A percentile compares a stretch with the other conserved stretches of the same genome.
Conservation (phyloP, 164 flowering plant genomes). For the Dillenia turbinata region DNA sequence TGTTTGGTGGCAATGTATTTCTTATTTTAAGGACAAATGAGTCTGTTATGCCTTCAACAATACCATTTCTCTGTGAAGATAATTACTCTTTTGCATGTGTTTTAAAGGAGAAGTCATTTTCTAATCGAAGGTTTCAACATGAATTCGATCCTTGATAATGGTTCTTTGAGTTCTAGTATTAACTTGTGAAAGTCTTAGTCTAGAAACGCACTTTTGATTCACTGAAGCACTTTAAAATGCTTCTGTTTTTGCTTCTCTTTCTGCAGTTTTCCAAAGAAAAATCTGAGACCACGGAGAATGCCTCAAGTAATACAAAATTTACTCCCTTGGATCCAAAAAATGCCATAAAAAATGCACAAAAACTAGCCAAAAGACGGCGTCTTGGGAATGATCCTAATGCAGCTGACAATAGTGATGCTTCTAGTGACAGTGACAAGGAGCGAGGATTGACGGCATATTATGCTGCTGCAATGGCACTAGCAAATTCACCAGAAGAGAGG, state of each 20-base stretch:
- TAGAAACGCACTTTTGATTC: too few relatives aligned
- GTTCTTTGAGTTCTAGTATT: too few relatives aligned
- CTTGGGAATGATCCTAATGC: slow-evolving; percentile 37
- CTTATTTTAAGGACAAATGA: too few relatives aligned
- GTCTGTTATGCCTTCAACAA: too few relatives aligned
- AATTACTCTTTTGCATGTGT: too few relatives aligned
- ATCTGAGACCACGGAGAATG: slow-evolving; percentile 36
- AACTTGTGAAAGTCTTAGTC: too few relatives aligned
- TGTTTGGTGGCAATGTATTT: too few relatives aligned
- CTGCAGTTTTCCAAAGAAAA: slow-evolving; percentile 56
- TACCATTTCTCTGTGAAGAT: too few relatives aligned
- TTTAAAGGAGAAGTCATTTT: too few relatives aligned
- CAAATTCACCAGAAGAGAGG: slow-evolving; percentile 84
- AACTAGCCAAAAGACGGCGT: slow-evolving; percentile 73
- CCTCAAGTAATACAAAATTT: slow-evolving; percentile 27
- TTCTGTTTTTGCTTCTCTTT: neutral
- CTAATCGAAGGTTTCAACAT: too few relatives aligned
- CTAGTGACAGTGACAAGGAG: slow-evolving; percentile 94
- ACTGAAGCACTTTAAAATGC: too few relatives aligned
- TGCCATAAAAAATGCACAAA: slow-evolving; percentile 35
- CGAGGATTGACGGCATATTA: slow-evolving; percentile 65
- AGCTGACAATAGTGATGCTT: slow-evolving; percentile 60
- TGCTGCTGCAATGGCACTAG: slow-evolving; percentile 61
- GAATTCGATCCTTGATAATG: too few relatives aligned
- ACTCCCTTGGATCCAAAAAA: slow-evolving; percentile 33